phyloP scores from a whole-genome alignment of 148 eudicot species.

The Hydrangea macrophylla region DNA sequence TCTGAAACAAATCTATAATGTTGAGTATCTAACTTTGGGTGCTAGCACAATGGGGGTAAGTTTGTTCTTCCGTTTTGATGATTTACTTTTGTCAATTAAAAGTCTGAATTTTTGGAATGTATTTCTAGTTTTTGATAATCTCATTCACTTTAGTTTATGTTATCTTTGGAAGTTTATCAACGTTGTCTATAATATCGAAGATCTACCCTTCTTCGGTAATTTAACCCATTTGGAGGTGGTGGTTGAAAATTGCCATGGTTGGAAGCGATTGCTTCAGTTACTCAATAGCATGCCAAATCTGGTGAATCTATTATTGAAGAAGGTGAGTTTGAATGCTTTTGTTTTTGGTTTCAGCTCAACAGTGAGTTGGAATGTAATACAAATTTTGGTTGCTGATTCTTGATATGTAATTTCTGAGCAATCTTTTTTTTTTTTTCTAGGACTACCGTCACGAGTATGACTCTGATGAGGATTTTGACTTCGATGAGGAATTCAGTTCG shows the following conservation, averaged over 20 bases:
- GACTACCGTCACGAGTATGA: too few species aligned
- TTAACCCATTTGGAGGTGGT: background rate
- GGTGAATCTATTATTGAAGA: background rate
- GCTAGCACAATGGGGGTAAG: background rate
- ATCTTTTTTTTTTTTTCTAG: too few species aligned
- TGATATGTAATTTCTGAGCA: too few species aligned
- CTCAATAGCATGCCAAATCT: background rate
- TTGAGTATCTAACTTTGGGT: background rate
- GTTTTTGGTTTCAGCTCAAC: too few species aligned
- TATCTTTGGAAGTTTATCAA: background rate
- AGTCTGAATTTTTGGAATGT: background rate
- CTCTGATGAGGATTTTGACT: too few species aligned
- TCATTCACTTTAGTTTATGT: background rate
- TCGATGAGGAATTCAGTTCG: background rate
- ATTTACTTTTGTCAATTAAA: background rate
- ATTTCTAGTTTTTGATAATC: background rate
- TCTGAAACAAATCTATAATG: background rate
- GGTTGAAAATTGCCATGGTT: background rate
- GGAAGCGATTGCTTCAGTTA: background rate
- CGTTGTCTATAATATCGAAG: too few species aligned
- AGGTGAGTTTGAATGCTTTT: too few species aligned
- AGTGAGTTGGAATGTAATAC: background rate
- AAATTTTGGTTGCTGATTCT: too few species aligned
- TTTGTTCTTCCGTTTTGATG: background rate
- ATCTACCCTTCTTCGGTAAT: background rate